phyloP scores from a whole-genome alignment of 495 filamentous ascomycete genomes.

The Lepraria neglecta region DNA sequence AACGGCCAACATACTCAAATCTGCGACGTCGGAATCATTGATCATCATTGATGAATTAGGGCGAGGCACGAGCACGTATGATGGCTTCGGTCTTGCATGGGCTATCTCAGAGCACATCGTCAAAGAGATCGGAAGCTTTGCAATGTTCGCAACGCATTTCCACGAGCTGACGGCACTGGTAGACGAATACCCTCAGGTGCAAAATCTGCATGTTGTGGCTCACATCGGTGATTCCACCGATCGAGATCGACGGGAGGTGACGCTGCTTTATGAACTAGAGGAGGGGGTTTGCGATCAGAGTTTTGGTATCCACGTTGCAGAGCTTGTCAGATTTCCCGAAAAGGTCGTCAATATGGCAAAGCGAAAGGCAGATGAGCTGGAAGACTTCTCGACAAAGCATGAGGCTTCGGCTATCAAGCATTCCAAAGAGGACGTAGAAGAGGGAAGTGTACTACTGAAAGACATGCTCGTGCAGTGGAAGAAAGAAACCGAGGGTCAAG shows the following conservation, averaged over 20 bases:
- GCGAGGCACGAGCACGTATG: slow-evolving; percentile 94
- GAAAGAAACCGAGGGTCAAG: slow-evolving; percentile 59
- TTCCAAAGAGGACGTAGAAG: slow-evolving; percentile 79
- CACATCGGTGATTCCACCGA: slow-evolving; percentile 64
- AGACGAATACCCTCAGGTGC: slow-evolving; percentile 76
- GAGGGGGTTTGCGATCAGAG: slow-evolving; percentile 93
- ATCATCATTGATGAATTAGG: slow-evolving; percentile 99
- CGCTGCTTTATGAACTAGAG: slow-evolving; percentile 91
- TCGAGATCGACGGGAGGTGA: slow-evolving; percentile 69
- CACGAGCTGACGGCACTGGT: slow-evolving; percentile 91
- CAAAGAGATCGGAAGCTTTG: slow-evolving; percentile 85
- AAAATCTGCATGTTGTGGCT: slow-evolving; percentile 92
- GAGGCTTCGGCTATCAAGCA: slow-evolving; percentile 53
- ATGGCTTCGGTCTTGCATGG: slow-evolving; percentile 97
- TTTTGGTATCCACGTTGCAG: slow-evolving; percentile 97
- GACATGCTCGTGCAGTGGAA: slow-evolving; percentile 85
- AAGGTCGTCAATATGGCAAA: slow-evolving; percentile 99
- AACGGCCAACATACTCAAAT: slow-evolving; percentile 97
- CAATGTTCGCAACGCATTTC: slow-evolving; percentile 96
- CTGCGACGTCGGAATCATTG: slow-evolving; percentile 83
- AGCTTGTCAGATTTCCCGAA: slow-evolving; percentile 93
- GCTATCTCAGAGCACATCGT: slow-evolving; percentile 97
- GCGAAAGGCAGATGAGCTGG: slow-evolving; percentile 93
- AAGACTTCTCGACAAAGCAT: slow-evolving; percentile 77
- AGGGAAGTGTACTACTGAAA: slow-evolving; percentile 83